Conservation (phyloP, 2,329 filamentous ascomycete species). For the Claviceps lovelessii region DNA sequence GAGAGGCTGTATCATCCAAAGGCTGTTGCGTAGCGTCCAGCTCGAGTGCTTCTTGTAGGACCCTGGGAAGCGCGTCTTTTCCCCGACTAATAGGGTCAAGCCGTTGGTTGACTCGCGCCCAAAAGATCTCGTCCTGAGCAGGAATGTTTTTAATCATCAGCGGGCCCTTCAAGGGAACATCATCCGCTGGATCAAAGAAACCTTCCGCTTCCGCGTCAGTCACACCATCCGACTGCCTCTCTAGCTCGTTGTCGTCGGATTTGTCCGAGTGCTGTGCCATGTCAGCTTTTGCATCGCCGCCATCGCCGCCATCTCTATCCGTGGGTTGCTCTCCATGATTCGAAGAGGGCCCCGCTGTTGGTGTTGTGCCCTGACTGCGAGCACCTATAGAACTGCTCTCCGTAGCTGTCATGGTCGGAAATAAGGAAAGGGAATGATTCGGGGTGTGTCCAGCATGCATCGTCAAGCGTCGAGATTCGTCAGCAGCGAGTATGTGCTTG, state of each 20-base stretch:
- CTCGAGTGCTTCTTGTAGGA: constrained; percentile 14
- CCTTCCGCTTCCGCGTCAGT: constrained; percentile 11
- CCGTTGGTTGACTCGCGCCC: constrained; percentile 34
- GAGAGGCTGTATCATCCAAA: background rate
- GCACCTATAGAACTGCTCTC: constrained; percentile 15
- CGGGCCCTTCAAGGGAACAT: constrained; percentile 35
- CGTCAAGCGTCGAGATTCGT: constrained; percentile 37
- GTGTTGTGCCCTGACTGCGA: constrained; percentile 17
- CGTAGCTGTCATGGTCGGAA: constrained; percentile 31
- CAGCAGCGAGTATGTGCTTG: constrained; percentile 30
- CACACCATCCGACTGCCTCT: background rate
- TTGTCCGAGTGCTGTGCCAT: background rate
- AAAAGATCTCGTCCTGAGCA: constrained; percentile 41
- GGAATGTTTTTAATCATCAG: constrained; percentile 42
- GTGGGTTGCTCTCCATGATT: background rate
- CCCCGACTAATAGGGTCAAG: constrained; percentile 34
- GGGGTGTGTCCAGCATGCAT: constrained; percentile 52
- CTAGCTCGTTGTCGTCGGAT: background rate
- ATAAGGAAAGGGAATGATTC: constrained; percentile 41
- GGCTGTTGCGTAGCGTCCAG: constrained; percentile 1
- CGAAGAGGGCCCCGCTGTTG: constrained; percentile 11
- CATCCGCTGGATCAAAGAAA: constrained; percentile 26
- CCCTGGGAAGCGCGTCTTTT: constrained; percentile 32
- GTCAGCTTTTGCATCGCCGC: background rate
- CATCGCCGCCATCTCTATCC: background rate